Evolutionary conservation across 2,329 filamentous ascomycete genomes (phyloP).

Genomic region (Amylocarpus encephaloides): DNA sequence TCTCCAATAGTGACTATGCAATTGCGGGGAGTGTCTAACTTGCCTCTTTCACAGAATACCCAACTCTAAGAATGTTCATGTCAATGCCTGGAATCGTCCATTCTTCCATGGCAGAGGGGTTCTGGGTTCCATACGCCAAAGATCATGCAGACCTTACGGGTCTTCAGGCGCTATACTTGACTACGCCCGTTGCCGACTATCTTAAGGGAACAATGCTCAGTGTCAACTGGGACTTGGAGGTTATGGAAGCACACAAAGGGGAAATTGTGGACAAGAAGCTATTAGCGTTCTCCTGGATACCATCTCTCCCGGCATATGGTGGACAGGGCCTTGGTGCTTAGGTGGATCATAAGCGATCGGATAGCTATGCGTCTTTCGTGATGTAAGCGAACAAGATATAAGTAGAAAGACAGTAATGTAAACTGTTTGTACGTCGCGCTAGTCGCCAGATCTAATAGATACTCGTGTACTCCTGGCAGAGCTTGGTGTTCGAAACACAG

Average conservation of each 20-base stretch:
- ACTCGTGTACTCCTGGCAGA: slow-evolving; percentile 8
- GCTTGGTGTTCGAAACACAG: slow-evolving; percentile 55
- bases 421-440: too few relatives aligned
- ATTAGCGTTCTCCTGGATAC: slow-evolving; percentile 20
- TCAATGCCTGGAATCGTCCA: slow-evolving; percentile 41
- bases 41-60: slow-evolving; percentile 38
- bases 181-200: slow-evolving; percentile 30
- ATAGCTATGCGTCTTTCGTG: neutral
- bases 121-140: slow-evolving; percentile 31
- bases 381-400: neutral
- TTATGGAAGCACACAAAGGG: slow-evolving; percentile 27
- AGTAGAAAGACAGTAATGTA: neutral
- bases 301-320: slow-evolving; percentile 11
- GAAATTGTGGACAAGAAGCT: slow-evolving; percentile 27
- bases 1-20: neutral
- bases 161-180: slow-evolving; percentile 29
- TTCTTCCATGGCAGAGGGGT: neutral
- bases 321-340: slow-evolving; percentile 14
- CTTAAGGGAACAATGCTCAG: slow-evolving; percentile 31
- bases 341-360: neutral
- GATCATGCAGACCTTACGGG: slow-evolving; percentile 31
- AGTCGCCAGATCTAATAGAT: neutral
- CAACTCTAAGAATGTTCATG: slow-evolving; percentile 36
- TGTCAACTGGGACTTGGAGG: slow-evolving; percentile 34
- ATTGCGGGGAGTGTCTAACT: neutral